Evolutionary conservation across 805 yeast genomes (phyloP), one percentile per base, ranked within the genome.

Genomic region (Saccharomycopsis fibuligera): DNA sequence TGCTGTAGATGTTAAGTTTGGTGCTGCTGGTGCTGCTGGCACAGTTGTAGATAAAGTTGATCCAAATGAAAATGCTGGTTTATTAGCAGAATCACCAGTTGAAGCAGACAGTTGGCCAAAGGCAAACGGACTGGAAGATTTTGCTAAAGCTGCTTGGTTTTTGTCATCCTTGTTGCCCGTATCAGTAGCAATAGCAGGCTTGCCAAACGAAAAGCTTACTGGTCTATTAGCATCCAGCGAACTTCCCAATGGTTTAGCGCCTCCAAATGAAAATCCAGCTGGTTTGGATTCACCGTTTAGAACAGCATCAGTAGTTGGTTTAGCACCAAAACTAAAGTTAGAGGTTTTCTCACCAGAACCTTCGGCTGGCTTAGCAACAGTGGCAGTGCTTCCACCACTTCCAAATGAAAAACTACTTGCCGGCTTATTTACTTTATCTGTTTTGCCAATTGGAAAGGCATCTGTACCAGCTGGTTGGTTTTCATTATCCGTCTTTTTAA

Each of bases 371-470:
- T 35, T 41, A 9, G 41, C 16, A 29, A 23, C 44, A 27, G 53
- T 36, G 33, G 48, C 47, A 41, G 56, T 48, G 35, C 55, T 41
- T 10, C 51, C 53, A 12, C 59, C 64, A 35, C 66, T 60, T 21
- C 68, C 59, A 37, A 62, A 57, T 22, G 62, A 54, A 16, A 55
- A 52, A 12, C 58, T 45, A 23, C 45, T 35, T 2, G 45, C 40
- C 16, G 48, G 30, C 16, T 54, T 51, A 3, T 17, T 35, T 10
- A 9, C 48, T 35, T 33, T 49, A 10, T 51, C 51, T 4, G 75
- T 74, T 29, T 64, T 69, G 12, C 49, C 43, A 17, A 47, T 46
- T 69, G 52, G 42, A n/a, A 33, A 36, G 8, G 24, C 48, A 23
- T 38, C 48, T 36, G 37, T 42, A 3, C 21, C 33, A 24, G 35